These are phyloP conservation scores for Talaromyces sp. DNA, from an alignment of 2,329 filamentous ascomycete species.

Conservation along the genomic window DNA sequence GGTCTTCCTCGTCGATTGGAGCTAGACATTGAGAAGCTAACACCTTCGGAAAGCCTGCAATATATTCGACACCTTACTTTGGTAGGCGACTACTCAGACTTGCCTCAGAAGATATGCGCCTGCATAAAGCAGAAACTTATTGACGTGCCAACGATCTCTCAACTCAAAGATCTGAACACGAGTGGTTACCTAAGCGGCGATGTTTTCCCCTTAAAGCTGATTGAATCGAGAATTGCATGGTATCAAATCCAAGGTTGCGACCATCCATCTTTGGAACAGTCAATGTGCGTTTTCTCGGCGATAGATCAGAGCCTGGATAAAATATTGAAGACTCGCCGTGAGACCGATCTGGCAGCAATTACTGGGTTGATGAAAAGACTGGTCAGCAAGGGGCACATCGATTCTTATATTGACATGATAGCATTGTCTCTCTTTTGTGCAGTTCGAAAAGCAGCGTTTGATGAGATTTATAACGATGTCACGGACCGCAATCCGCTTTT, in stretches of 20 bases:
- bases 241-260: constrained; percentile 34
- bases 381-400: constrained; percentile 28
- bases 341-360: constrained; percentile 33
- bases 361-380: constrained; percentile 32
- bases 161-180: constrained; percentile 36
- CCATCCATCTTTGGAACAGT: constrained; percentile 28
- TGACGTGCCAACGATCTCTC: constrained; percentile 33
- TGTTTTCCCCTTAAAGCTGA: constrained; percentile 28
- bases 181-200: constrained; percentile 38
- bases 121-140: constrained; percentile 32
- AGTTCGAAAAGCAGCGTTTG: constrained; percentile 52
- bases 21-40: constrained; percentile 38
- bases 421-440: constrained; percentile 55
- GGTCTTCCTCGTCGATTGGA: constrained; percentile 34
- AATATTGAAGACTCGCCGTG: constrained; percentile 24
- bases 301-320: constrained; percentile 25
- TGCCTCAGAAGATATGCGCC: constrained; percentile 26
- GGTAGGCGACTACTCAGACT: constrained; percentile 22
- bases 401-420: constrained; percentile 50
- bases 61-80: constrained; percentile 34
- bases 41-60: constrained; percentile 37
- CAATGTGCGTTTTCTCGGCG: constrained; percentile 35
- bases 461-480: constrained; percentile 60
- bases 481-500: constrained; percentile 59
- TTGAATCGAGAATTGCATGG: constrained; percentile 39